Percentiles rank a stretch among this genome's conserved stretches.
These are phyloP conservation scores for Exophiala calicioides DNA, from an alignment of 2,329 filamentous ascomycete genomes.

Conservation along the genomic window DNA sequence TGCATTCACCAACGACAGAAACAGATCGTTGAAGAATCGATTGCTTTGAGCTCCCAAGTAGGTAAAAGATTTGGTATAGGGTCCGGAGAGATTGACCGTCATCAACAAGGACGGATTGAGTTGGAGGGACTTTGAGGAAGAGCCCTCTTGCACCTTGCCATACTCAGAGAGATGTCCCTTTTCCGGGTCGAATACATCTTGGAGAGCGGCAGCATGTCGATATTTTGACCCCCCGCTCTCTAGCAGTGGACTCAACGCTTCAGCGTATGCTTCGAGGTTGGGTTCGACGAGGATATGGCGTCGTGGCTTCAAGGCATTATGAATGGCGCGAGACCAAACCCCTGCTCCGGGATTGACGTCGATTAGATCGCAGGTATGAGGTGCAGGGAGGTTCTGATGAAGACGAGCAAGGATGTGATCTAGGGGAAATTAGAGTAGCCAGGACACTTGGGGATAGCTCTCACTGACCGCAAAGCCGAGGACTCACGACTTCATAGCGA, in stretches of 20 bases:
- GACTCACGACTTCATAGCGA: constrained; percentile 14
- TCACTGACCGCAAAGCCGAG: constrained; percentile 21
- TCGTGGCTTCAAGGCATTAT: constrained; percentile 73
- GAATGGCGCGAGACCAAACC: constrained; percentile 74
- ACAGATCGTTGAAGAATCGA: constrained; percentile 60
- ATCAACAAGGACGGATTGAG: constrained; percentile 75
- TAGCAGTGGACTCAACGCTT: constrained; percentile 62
- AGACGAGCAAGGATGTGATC: constrained; percentile 72
- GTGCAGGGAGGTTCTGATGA: constrained; percentile 66
- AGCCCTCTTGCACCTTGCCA: constrained; percentile 39
- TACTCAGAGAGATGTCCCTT: constrained; percentile 48
- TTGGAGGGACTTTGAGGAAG: constrained; percentile 38
- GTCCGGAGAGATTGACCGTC: constrained; percentile 60
- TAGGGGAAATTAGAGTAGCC: constrained; percentile 26
- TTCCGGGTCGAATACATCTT: constrained; percentile 45
- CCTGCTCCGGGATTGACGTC: constrained; percentile 82
- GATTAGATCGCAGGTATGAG: constrained; percentile 78
- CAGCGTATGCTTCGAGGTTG: constrained; percentile 58
- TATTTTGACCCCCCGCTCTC: constrained; percentile 36
- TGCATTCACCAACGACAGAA: constrained; percentile 56
- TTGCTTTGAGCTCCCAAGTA: constrained; percentile 56
- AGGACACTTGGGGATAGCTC: not conserved
- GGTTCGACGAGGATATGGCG: constrained; percentile 83
- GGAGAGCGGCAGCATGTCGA: constrained; percentile 55
- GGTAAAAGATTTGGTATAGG: constrained; percentile 49